A percentile compares a stretch with the other conserved stretches of the same genome.
These are phyloP conservation scores for Pyrrhoderma lamaoense DNA, from an alignment of 1,284 basidiomycete species.

Conservation along the genomic window DNA sequence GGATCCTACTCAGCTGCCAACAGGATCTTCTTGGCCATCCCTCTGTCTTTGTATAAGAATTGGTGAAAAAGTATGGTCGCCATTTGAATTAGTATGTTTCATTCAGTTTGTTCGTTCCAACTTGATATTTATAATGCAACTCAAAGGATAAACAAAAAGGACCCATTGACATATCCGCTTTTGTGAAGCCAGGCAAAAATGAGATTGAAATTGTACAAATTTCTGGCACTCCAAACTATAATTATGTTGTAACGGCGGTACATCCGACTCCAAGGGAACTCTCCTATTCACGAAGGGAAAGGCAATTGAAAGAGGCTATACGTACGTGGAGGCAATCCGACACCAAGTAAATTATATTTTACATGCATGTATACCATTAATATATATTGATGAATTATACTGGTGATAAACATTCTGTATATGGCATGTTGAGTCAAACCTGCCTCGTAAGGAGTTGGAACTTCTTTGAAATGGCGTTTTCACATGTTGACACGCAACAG, in stretches of 20 bases:
- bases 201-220: conserved; percentile 2
- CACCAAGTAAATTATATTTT: background rate
- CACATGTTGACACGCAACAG: too few relatives aligned
- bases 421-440: too few relatives aligned
- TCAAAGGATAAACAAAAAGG: background rate
- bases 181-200: background rate
- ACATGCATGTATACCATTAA: too few relatives aligned
- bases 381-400: too few relatives aligned
- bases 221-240: background rate
- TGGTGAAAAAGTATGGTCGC: conserved; percentile 4
- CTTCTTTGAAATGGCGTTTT: too few relatives aligned
- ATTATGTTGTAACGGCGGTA: background rate
- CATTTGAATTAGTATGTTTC: conserved; percentile 4
- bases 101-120: conserved; percentile 1
- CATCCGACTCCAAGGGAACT: conserved; percentile 2
- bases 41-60: conserved; percentile 1
- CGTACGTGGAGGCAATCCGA: background rate
- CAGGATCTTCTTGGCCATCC: conserved; percentile 1
- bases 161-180: conserved; percentile 4
- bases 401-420: too few relatives aligned
- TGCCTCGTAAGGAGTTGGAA: too few relatives aligned
- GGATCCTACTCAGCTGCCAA: too few relatives aligned
- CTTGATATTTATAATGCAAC: too few relatives aligned
- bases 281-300: background rate
- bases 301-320: background rate